Conservation (phyloP, 495 filamentous ascomycete species). For the Talaromyces stipitatus region DNA sequence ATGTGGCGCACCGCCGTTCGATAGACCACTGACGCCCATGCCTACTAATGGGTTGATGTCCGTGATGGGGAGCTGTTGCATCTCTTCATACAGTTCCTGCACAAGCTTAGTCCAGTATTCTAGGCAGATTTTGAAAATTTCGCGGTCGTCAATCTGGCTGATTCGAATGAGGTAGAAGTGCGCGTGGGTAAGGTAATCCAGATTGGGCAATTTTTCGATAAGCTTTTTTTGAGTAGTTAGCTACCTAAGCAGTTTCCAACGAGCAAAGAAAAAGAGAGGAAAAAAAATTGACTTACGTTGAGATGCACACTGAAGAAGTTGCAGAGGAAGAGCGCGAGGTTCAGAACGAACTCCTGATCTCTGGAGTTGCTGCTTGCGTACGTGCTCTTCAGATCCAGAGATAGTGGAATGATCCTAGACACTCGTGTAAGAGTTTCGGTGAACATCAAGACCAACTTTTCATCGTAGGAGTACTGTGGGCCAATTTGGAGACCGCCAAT, state of each 20-base stretch:
- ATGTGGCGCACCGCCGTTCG: conserved; percentile 77
- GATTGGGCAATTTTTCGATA: conserved; percentile 90
- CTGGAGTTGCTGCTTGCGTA: conserved; percentile 84
- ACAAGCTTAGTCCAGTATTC: conserved; percentile 99
- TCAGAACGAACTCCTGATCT: conserved; percentile 97
- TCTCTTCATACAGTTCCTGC: conserved; percentile 98
- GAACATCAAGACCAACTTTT: conserved; percentile 94
- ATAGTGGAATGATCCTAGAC: conserved; percentile 81
- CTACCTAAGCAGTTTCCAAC: conserved; percentile 15
- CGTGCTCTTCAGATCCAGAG: conserved; percentile 79
- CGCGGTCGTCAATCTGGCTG: conserved; percentile 95
- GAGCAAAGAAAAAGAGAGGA: no score
- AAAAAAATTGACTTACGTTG: conserved; percentile 48
- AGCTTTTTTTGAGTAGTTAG: conserved; percentile 46
- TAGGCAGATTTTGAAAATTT: conserved; percentile 98
- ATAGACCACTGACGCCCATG: conserved; percentile 61
- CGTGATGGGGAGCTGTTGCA: conserved; percentile 86
- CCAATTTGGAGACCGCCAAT: conserved; percentile 87
- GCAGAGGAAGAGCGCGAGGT: conserved; percentile 88
- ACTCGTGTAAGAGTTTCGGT: conserved; percentile 87
- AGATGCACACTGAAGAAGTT: conserved; percentile 93
- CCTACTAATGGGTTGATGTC: conserved; percentile 83
- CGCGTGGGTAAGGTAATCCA: conserved; percentile 86
- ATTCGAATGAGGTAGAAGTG: conserved; percentile 98
- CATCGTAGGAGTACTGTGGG: conserved; percentile 72